Evolutionary conservation across 1,139 yeast species (phyloP), one percentile per base, ranked within the genome.

Genomic region (Hansenula lynferdii): DNA sequence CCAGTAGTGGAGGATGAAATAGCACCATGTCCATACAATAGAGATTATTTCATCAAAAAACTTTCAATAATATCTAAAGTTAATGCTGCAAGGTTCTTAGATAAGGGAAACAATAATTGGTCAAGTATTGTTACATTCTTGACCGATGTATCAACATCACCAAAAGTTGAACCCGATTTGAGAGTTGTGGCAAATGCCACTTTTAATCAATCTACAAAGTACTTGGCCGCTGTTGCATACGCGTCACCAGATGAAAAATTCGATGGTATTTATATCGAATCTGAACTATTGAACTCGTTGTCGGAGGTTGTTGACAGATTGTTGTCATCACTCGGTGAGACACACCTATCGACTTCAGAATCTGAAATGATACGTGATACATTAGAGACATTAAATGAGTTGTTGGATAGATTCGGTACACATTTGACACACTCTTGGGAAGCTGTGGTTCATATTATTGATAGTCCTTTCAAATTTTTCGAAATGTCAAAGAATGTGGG

Each of bases 341-440:
- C 42, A 16, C 34, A 19, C 25, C 33, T 35, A 11, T 49, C 59
- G 12, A 52, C 51, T 31, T 51, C 56, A 1, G 86, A 80, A 50
- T 72, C 79, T 7, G 92, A 85, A 40, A 77, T 86, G 39, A 79
- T 83, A 47, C 70, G 83, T 17, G 72, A 72, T 25, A 62, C 77
- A 0, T 64, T 89, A 34, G 72, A 77, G 25, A 79, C 86, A 0
- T 60, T 90, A 36, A 83, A 81, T 52, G 77, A 72, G 27, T 67
- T 89, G 20, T 69, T 90, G 31, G 95, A 87, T 52, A 80, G 83
- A 48, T 85, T 78, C 57, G 87, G 87, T 1, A 82, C 80, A 31
- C 64, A 69, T 9, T 66, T 80, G 41, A 65, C 69, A 37, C 60
- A 70, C 20, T 80, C 86, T 0, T 90, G 97, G 97, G 72, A 74